Evolutionary conservation across 768 basidiomycete genomes (phyloP).

Genomic region (Lentinus brumalis): DNA sequence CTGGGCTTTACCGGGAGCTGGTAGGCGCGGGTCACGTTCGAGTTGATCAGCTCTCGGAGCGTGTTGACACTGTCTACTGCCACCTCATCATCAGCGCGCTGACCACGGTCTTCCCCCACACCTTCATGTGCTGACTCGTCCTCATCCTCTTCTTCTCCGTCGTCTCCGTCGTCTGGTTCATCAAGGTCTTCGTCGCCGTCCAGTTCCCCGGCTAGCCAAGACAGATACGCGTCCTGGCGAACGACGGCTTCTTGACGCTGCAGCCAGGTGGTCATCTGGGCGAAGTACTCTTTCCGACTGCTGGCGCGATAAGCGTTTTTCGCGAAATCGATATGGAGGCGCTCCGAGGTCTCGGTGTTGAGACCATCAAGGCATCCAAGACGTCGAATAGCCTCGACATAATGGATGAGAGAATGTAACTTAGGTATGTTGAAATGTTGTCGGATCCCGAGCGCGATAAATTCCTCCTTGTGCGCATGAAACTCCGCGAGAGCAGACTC

Average conservation of each 20-base stretch:
- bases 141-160: too few relatives aligned
- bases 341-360: slow-evolving; percentile 32
- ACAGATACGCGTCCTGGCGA: background rate
- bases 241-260: slow-evolving; percentile 12
- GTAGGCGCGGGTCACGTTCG: too few relatives aligned
- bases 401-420: slow-evolving; percentile 27
- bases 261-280: slow-evolving; percentile 29
- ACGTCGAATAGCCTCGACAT: slow-evolving; percentile 14
- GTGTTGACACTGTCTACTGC: too few relatives aligned
- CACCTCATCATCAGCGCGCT: too few relatives aligned
- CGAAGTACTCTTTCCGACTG: slow-evolving; percentile 27
- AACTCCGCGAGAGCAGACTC: slow-evolving; percentile 12
- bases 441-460: slow-evolving; percentile 32
- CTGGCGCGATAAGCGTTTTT: slow-evolving; percentile 30
- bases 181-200: too few relatives aligned
- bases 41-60: too few relatives aligned
- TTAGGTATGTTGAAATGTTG: slow-evolving; percentile 33
- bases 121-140: too few relatives aligned
- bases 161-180: too few relatives aligned
- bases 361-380: slow-evolving; percentile 29
- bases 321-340: slow-evolving; percentile 30
- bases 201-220: background rate
- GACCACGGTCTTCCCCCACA: too few relatives aligned
- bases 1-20: too few relatives aligned
- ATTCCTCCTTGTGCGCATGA: slow-evolving; percentile 41